A percentile compares a stretch with the other conserved stretches of the same genome.
phyloP scores from a whole-genome alignment of 768 basidiomycete genomes.

The Boletus bicolor region DNA sequence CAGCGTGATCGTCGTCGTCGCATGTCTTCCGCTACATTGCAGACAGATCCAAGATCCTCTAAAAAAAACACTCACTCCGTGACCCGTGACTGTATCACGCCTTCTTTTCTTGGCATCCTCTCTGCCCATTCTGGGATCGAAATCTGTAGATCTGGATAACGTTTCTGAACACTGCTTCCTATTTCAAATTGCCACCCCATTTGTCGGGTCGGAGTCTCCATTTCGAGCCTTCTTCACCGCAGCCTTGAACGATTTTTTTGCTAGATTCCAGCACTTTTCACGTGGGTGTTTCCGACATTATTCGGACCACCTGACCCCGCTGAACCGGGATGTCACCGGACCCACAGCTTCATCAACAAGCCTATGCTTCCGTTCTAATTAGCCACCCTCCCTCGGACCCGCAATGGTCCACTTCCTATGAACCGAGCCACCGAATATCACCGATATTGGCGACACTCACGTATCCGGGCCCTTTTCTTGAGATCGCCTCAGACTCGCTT shows the following conservation, averaged over 20 bases:
- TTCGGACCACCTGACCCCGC: not conserved
- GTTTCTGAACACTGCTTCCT: constrained; percentile 24
- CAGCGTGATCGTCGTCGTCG: not conserved
- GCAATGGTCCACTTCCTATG: constrained; percentile 9
- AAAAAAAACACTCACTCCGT: constrained; percentile 12
- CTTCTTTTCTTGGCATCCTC: constrained; percentile 10
- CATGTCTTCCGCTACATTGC: not conserved
- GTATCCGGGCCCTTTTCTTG: not conserved
- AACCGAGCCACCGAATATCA: constrained; percentile 13
- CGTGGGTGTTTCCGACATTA: not conserved
- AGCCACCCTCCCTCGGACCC: constrained; percentile 23
- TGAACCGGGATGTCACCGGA: not conserved
- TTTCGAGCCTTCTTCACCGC: constrained; percentile 1
- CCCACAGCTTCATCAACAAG: constrained; percentile 16
- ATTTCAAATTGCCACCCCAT: constrained; percentile 28
- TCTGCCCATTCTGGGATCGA: constrained; percentile 12
- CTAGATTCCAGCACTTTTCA: not conserved
- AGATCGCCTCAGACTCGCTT: constrained; percentile 20
- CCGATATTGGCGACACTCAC: constrained; percentile 2
- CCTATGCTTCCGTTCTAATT: constrained; percentile 10
- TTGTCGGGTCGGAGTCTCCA: constrained; percentile 10
- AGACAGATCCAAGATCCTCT: not conserved
- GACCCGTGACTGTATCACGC: constrained; percentile 18
- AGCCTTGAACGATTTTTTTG: not conserved
- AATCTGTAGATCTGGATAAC: constrained; percentile 36